Conservation (phyloP, 768 basidiomycete species). For the Hericium alpestre region DNA sequence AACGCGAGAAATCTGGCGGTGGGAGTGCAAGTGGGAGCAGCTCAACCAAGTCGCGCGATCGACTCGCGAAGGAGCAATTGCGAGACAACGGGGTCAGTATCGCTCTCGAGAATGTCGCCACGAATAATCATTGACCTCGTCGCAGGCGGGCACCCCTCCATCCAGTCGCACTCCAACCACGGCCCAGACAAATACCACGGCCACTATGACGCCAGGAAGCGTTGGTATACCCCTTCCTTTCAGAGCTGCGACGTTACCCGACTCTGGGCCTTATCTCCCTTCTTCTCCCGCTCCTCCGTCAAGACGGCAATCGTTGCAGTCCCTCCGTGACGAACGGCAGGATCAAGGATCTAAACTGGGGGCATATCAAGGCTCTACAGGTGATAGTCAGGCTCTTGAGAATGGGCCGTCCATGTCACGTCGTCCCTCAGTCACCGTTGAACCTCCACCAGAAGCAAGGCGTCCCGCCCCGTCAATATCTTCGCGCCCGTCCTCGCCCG, state of each 20-base stretch:
- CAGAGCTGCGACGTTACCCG: background rate
- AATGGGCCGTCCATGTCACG: background rate
- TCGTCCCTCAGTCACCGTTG: background rate
- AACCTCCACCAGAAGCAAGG: background rate
- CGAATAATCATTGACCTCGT: background rate
- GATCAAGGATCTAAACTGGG: background rate
- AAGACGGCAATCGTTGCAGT: background rate
- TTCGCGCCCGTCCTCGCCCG: background rate
- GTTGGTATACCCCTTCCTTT: background rate
- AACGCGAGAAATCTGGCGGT: conserved; percentile 29
- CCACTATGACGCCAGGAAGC: background rate
- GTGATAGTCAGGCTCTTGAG: background rate
- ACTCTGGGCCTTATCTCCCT: background rate
- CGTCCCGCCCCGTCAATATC: background rate
- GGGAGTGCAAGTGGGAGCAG: conserved; percentile 44
- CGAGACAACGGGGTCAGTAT: conserved; percentile 23
- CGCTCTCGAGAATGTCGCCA: background rate
- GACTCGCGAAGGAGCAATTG: conserved; percentile 18
- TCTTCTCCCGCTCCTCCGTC: background rate
- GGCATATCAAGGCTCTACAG: background rate
- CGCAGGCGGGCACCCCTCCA: background rate
- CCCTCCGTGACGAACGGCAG: background rate
- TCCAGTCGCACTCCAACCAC: background rate
- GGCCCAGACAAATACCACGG: background rate
- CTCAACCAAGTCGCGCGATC: conserved; percentile 20